Base-by-base conservation (phyloP, 139 green algal genomes). In the Volvox africanus region DNA sequence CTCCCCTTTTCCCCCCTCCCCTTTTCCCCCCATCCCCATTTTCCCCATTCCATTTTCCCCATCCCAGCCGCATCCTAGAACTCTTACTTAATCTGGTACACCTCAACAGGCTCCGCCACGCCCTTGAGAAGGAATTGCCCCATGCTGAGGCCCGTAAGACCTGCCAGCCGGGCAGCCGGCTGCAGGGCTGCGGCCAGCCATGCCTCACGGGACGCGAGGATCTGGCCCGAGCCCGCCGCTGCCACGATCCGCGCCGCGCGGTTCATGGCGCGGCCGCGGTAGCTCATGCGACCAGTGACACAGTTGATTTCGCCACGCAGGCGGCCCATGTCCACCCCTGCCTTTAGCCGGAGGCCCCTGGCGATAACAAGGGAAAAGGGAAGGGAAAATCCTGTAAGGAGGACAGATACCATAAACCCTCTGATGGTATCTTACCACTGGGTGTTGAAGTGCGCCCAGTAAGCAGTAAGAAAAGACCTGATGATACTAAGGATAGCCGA, bases 161-260 rank as follows among this genome's bases (percentile, higher is more conserved):
- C 80, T 5, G 16, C 32, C 73, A 90, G 26, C 5, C 75, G 73
- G 3, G 75, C 73, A 2, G 86, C 50, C 0, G 55, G 13, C 86
- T 90, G 86, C 30, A 13, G 18, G 55, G 37, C 44, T 44, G 26
- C 37, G 37, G 71, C 37, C 22, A 12, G 37, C 86, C 86, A 90
- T 61, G 62, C 86, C 69, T 82, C 68, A 28, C 35, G 11, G 1
- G 33, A 69, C 20, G 83, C 90, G 30, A 96, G 86, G 21, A 95
- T 83, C 92, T 96, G 93, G 12, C 94, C 94, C 11, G 81, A 87
- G 18, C 83, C 80, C 20, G 86, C 78, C 0, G 91, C 92, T 9
- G 89, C 75, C 82, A 93, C 80, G 33, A 96, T 92, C 22, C 94
- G 87, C 5, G 94, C 93, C 9, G 94, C 94, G 12, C 94, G 90